Evolutionary conservation across 345 rosid genomes (phyloP).

Genomic region (Citrus mangshanensis): DNA sequence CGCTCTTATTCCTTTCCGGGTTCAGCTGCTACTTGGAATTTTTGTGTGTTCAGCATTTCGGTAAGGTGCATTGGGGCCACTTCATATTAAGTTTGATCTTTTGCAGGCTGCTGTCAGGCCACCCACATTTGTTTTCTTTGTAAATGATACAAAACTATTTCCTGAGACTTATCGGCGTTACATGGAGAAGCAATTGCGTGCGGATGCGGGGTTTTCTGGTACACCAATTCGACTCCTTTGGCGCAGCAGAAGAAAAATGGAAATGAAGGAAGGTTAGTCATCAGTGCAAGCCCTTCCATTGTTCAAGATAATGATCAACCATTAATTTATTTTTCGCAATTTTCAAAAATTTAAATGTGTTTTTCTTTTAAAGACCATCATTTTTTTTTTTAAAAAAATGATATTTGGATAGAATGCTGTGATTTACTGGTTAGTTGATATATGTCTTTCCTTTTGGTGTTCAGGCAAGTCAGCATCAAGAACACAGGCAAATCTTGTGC

Average conservation of each 20-base stretch:
- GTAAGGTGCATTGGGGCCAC: not conserved
- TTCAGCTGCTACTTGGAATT: not conserved
- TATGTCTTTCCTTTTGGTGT: constrained; percentile 15
- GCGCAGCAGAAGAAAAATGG: constrained; percentile 85
- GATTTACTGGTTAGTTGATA: not conserved
- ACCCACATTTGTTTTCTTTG: constrained; percentile 94
- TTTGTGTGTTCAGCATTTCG: not conserved
- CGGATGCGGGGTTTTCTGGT: constrained; percentile 83
- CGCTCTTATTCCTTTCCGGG: not conserved
- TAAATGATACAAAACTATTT: constrained; percentile 84
- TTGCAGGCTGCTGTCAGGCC: constrained; percentile 95
- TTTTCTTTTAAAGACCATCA: not conserved
- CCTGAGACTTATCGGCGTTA: constrained; percentile 86
- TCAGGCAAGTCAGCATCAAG: constrained; percentile 26
- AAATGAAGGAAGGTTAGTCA: constrained; percentile 46
- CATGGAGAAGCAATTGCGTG: constrained; percentile 92
- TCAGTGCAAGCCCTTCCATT: not conserved
- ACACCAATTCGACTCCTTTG: constrained; percentile 90
- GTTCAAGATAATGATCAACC: not conserved
- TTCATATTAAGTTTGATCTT: constrained; percentile 4
- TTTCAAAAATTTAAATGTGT: not conserved
- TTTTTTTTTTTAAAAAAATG: not conserved
- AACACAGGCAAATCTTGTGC: constrained; percentile 12
- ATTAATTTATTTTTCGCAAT: no score
- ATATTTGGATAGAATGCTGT: not conserved